phyloP scores from a whole-genome alignment of 2,329 filamentous ascomycete species.

The Aspergillus ruber region DNA sequence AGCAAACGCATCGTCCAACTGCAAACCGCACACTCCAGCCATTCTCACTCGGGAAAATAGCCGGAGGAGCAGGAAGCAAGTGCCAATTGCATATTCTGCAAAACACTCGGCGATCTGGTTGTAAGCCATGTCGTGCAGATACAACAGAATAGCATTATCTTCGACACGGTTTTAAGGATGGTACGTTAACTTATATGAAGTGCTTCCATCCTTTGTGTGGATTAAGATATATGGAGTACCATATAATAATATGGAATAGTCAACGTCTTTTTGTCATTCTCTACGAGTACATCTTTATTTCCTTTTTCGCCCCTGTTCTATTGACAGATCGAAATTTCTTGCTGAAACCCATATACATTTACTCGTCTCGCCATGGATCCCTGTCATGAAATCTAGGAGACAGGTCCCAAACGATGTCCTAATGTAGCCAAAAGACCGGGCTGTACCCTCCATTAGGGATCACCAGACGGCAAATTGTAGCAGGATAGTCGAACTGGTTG shows the following conservation, averaged over 20 bases:
- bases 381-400: background rate
- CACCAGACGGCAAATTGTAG: background rate
- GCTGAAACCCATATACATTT: background rate
- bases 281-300: background rate
- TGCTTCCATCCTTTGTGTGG: too few relatives aligned
- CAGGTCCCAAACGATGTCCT: background rate
- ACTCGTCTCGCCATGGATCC: background rate
- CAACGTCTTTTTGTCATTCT: too few relatives aligned
- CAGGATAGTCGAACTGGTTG: background rate
- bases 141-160: too few relatives aligned
- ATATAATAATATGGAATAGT: too few relatives aligned
- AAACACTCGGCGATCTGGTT: constrained; percentile 9
- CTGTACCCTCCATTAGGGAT: background rate
- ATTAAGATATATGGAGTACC: too few relatives aligned
- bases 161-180: too few relatives aligned
- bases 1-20: constrained; percentile 13
- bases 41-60: constrained; percentile 6
- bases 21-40: constrained; percentile 8
- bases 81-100: constrained; percentile 15
- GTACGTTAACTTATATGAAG: too few relatives aligned
- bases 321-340: constrained; percentile 1
- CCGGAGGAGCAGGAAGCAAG: constrained; percentile 8
- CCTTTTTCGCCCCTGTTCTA: background rate
- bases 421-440: background rate
- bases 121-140: constrained; percentile 1